phyloP scores from a whole-genome alignment of 495 filamentous ascomycete genomes.

The Podospora pseudocomata region DNA sequence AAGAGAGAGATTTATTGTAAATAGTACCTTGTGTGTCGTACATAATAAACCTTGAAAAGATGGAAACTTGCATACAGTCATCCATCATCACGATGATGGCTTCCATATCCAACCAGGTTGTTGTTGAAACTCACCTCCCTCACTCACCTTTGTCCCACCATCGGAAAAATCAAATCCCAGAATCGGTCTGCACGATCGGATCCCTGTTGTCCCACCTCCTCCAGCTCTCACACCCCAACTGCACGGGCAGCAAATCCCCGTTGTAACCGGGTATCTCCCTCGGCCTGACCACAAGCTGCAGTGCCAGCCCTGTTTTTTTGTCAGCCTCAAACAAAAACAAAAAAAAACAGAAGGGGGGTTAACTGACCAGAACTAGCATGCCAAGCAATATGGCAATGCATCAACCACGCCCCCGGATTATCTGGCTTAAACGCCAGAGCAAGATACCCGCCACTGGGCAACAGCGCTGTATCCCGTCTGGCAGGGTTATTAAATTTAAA shows the following conservation, averaged over 20 bases:
- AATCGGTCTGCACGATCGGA: constrained; percentile 5
- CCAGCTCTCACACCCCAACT: background rate
- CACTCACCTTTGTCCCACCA: too few relatives aligned
- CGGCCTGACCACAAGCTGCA: constrained; percentile 7
- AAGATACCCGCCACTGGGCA: constrained; percentile 47
- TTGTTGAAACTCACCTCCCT: too few relatives aligned
- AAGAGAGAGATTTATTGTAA: background rate
- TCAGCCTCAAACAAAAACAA: too few relatives aligned
- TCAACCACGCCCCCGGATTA: constrained; percentile 39
- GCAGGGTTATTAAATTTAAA: constrained; percentile 45
- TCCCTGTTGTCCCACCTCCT: background rate
- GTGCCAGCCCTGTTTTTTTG: background rate
- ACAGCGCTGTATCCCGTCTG: constrained; percentile 56
- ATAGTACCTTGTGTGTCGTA: constrained; percentile 1
- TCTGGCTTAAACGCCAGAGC: constrained; percentile 56
- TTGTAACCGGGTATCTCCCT: background rate
- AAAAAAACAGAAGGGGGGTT: too few relatives aligned
- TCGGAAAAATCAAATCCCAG: background rate
- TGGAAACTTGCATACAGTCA: background rate
- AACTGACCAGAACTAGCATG: constrained; percentile 18
- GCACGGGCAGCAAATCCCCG: background rate
- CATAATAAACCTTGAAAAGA: background rate
- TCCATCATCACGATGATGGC: background rate
- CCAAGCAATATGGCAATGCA: constrained; percentile 30
- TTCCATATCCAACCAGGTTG: background rate